Percentiles rank a stretch among this genome's conserved stretches.
Conservation (phyloP, 371 early-diverging fungal species). For the Nosema bombycis region DNA sequence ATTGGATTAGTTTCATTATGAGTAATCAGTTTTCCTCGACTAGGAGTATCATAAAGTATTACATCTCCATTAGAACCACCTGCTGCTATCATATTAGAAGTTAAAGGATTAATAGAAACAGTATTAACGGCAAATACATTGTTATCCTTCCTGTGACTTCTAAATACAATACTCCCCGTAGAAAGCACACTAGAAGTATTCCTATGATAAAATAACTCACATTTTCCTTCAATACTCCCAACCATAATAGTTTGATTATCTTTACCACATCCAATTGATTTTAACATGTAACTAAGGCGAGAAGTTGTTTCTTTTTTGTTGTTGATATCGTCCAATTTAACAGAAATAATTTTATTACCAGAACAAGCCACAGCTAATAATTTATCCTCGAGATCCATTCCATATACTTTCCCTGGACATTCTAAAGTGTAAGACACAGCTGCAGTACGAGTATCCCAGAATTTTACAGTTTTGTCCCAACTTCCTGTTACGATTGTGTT, state of each 20-base stretch:
- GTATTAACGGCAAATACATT: conserved; percentile 69
- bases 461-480: conserved; percentile 86
- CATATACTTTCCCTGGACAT: conserved; percentile 75
- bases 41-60: conserved; percentile 85
- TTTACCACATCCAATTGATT: conserved; percentile 40
- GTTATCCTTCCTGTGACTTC: conserved; percentile 76
- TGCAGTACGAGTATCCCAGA: conserved; percentile 78
- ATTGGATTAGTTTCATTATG: conserved; percentile 68
- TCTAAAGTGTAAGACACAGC: conserved; percentile 70
- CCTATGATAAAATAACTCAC: conserved; percentile 50
- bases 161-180: conserved; percentile 77
- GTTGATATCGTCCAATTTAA: conserved; percentile 67
- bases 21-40: conserved; percentile 70
- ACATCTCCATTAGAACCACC: conserved; percentile 82
- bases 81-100: conserved; percentile 78
- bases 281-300: conserved; percentile 54
- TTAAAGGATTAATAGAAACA: conserved; percentile 76
- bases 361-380: conserved; percentile 74
- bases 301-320: conserved; percentile 35
- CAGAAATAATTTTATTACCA: conserved; percentile 71
- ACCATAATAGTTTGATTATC: conserved; percentile 48
- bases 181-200: conserved; percentile 14
- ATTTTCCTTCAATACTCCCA: conserved; percentile 61
- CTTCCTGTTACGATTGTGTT: conserved; percentile 76
- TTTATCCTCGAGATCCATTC: conserved; percentile 73